These are phyloP conservation scores for Coriaria nepalensis DNA, from an alignment of 306 rosid genomes.

Conservation along the genomic window DNA sequence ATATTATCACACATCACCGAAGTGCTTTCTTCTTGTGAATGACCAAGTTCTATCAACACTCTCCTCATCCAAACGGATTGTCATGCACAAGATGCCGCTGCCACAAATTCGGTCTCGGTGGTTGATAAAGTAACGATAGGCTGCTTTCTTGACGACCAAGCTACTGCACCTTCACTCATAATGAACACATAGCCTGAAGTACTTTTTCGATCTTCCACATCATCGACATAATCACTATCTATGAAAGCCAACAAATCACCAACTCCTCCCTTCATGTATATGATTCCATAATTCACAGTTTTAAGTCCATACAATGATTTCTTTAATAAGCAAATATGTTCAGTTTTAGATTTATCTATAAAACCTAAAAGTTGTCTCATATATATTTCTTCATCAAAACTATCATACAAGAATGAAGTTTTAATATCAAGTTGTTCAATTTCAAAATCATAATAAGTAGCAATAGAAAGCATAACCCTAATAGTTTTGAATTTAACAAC, in stretches of 20 bases:
- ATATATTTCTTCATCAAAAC: neutral
- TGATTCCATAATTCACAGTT: constrained; percentile 1
- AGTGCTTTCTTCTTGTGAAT: neutral
- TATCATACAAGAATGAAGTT: neutral
- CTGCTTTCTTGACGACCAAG: too few relatives aligned
- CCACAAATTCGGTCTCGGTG: neutral
- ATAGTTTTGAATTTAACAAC: neutral
- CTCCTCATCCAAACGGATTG: neutral
- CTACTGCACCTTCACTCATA: neutral
- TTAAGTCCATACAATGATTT: neutral
- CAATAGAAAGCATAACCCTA: too few relatives aligned
- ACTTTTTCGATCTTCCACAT: neutral
- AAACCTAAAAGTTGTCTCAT: neutral
- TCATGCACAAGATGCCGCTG: too few relatives aligned
- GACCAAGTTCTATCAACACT: constrained; percentile 1
- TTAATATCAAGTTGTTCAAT: neutral
- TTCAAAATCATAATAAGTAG: neutral
- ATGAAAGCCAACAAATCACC: neutral
- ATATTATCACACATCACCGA: neutral
- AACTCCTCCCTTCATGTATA: constrained; percentile 1
- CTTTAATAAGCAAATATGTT: neutral
- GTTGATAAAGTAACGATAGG: neutral
- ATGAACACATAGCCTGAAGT: constrained; percentile 1
- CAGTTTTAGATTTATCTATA: neutral
- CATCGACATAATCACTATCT: constrained; percentile 1